Evolutionary conservation across 352 stramenopile genomes (phyloP), one percentile per base, ranked within the genome.

Genomic region (Elongisporangium prolatum): DNA sequence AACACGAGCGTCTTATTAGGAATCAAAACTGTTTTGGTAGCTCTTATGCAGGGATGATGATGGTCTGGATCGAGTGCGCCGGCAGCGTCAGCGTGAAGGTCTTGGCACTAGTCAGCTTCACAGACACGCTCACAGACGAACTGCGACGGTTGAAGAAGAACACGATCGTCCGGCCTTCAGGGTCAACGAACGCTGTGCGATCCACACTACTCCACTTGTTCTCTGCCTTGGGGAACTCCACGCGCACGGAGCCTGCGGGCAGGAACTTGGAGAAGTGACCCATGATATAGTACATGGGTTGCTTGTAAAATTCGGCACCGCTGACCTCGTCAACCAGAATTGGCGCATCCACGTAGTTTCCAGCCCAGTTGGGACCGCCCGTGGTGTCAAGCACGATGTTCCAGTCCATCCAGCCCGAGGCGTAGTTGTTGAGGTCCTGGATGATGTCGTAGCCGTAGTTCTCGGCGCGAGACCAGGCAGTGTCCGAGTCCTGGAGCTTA

Each of bases 241-340:
- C 38, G 17, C 75, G 75, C 53, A 75, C 57, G 1, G 76, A 71
- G 7, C 74, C 76, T 7, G 72, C 67, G 8, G 67, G 68, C n/a
- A 89, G 51, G 59, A 89, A 89, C 58, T 81, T 81, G 59, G 65
- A 67, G 11, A 89, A 69, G 50, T 91, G 80, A n/a, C 71, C 80
- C 57, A 91, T 64, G 38, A 82, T 61, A 58, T 89, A 91, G 71
- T 86, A 91, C 66, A 87, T 84, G 18, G 75, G 72, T 50, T 91
- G 72, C 63, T 86, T 84, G 57, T 87, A 85, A 59, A 91, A 82
- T 54, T 86, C 67, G 4, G 44, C 47, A 44, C 69, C 64, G n/a
- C 28, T 50, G 14, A 54, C 57, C 40, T 84, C 73, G 40, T 85
- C 72, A 0, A 84, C 65, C 48, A 91, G 54, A 22, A 91, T 82